Base-by-base conservation (phyloP, 768 basidiomycete species). In the Lentinula sp. region DNA sequence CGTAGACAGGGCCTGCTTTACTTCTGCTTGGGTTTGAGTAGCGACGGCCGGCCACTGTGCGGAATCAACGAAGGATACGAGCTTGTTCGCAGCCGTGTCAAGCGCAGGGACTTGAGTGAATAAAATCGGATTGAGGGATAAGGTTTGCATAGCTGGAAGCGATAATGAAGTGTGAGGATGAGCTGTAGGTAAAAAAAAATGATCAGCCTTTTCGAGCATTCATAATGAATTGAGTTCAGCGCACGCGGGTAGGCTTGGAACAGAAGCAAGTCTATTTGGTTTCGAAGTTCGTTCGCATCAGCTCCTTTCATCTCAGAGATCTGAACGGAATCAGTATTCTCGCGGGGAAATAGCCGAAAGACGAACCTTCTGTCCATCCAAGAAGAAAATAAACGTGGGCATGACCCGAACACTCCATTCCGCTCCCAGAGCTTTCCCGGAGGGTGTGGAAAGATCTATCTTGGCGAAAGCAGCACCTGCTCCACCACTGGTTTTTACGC, bases 341-440 rank as follows among this genome's bases (percentile, higher is more conserved):
- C 11, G 39, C 35, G 23, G 13, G 51, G 1, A 11, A 52, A 50
- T 5, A 28, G 57, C n/a, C 34, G 15, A 43, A 35, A 13, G 2
- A 61, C 74, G 49, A 45, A 89, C 89, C 84, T 89, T 86, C 55
- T 80, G 77, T 1, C 87, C 91, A 62, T 90, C 80, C 62, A 87
- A 71, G 75, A 93, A 98, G 74, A 97, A 95, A 43, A 90, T 75
- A 68, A 98, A 96, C 0, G 93, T 95, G 5, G 95, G 95, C 2
- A 92, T 96, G 16, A 81, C 93, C 15, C 80, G 72, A 1, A 97
- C 83, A 13, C 81, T 77, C 75, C 82, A 89, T 70, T 86, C 77
- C 1, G 71, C 62, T 0, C 88, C 90, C 15, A 96, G 73, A 57
- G 76, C 75, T 3, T 72, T 67, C 0, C 89, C 88, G 71, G 83